Evolutionary conservation across 2,329 filamentous ascomycete species (phyloP), one percentile per base, ranked within the genome.

Genomic region (Colletotrichum godetiae): DNA sequence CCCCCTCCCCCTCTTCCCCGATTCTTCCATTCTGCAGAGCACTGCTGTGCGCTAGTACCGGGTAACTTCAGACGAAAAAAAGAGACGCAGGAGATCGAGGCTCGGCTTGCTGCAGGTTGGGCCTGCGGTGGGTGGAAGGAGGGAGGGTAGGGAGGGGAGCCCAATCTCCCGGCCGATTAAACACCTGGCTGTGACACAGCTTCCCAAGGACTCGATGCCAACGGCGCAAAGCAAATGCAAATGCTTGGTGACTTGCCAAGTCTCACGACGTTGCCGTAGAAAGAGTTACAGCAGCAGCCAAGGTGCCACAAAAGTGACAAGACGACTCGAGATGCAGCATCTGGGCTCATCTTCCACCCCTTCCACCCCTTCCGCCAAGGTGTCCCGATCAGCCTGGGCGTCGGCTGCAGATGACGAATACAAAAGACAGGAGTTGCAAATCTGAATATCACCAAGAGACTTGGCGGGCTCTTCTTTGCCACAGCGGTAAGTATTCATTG

Each of bases 41-140:
- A n/a, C 29, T 42, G 49, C 62, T 55, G 33, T 19, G 19, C 42
- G 56, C 46, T 31, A 33, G n/a, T 56, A 52, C 42, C 27, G 58
- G 57, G 35, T 12, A 33, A 72, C 61, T 67, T 73, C 57, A 68
- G 72, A 74, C 69, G 73, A 68, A 65, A 37, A 52, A 52, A 49
- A 49, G 15, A 49, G 19, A 49, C 42, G 60, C 69, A 62, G 53
- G 35, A 69, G 65, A 74, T 63, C 65, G 65, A 69, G 24, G 24
- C 61, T 42, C 73, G 73, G 73, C 52, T 66, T 31, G 19, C 49
- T 60, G 69, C 72, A 68, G 65, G 69, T 62, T 42, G 37, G 37
- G 65, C 69, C 65, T 73, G 69, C 73, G 57, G 66, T 60, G 61
- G 19, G 42, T 49, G 42, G 60, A 55, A 60, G 67, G 46, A 4